Conservation (phyloP, 257 asterid genomes). For the Mentha longifolia region DNA sequence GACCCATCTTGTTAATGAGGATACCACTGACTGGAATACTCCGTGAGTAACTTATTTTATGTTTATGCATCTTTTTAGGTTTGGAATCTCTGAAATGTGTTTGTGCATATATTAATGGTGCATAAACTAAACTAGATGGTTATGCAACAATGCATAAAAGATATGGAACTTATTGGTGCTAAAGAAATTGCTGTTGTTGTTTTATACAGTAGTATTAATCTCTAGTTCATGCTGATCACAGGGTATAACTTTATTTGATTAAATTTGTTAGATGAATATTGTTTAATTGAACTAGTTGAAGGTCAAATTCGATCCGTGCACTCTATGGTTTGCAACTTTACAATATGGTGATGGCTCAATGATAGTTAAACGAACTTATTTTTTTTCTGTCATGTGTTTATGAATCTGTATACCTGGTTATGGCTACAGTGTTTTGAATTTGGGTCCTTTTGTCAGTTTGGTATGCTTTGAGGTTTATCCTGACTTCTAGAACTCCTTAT, state of each 20-base stretch:
- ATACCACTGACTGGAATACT: slow-evolving; percentile 94
- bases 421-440: not conserved
- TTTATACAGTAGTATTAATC: not conserved
- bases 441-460: not conserved
- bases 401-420: not conserved
- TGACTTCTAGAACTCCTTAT: not conserved
- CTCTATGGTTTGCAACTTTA: not conserved
- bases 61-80: slow-evolving; percentile 20
- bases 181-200: not conserved
- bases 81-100: slow-evolving; percentile 15
- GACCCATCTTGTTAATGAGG: slow-evolving; percentile 97
- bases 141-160: not conserved
- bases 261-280: not conserved
- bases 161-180: slow-evolving; percentile 5
- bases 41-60: slow-evolving; percentile 63
- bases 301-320: slow-evolving; percentile 1
- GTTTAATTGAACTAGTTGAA: not conserved
- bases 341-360: not conserved
- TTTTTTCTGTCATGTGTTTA: not conserved
- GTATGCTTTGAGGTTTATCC: not conserved
- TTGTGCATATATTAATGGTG: not conserved
- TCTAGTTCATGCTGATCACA: slow-evolving; percentile 2
- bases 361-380: not conserved
- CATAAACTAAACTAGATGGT: not conserved
- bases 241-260: not conserved